A percentile compares a stretch with the other conserved stretches of the same genome.
phyloP scores from a whole-genome alignment of 139 green algal species.

The Tetraselmis chui region DNA sequence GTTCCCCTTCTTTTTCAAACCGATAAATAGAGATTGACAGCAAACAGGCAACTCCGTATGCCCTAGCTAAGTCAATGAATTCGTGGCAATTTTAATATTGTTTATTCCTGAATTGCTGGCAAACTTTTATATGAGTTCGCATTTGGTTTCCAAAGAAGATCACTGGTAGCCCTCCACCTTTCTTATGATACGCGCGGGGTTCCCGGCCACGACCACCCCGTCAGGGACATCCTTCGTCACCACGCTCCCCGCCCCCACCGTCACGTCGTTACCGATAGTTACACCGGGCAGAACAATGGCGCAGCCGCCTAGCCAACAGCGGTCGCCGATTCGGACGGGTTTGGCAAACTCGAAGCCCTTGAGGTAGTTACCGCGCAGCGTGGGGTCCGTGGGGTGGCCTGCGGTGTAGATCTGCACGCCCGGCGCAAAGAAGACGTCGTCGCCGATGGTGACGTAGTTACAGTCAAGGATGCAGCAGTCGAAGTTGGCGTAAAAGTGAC shows the following conservation, averaged over 20 bases:
- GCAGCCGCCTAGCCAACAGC: constrained; percentile 20
- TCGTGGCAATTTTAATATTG: too few species aligned
- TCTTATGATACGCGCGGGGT: constrained; percentile 16
- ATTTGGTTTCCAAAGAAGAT: too few species aligned
- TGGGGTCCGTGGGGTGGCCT: constrained; percentile 19
- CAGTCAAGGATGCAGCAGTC: constrained; percentile 27
- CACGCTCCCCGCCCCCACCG: constrained; percentile 24
- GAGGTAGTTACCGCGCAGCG: constrained; percentile 2
- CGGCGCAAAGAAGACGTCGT: constrained; percentile 25
- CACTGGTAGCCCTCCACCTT: not conserved
- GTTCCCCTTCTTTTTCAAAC: too few species aligned
- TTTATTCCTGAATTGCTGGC: too few species aligned
- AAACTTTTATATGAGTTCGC: too few species aligned
- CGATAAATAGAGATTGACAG: too few species aligned
- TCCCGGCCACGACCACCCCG: constrained; percentile 11
- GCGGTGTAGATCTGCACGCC: constrained; percentile 25
- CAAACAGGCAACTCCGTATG: too few species aligned
- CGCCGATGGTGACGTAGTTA: constrained; percentile 23
- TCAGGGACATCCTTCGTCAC: constrained; percentile 17
- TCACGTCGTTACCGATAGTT: constrained; percentile 20
- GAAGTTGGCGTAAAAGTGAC: constrained; percentile 27
- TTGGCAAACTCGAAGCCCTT: constrained; percentile 2
- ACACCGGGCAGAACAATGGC: constrained; percentile 20
- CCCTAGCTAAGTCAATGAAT: too few species aligned
- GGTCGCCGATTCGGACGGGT: constrained; percentile 20